Evolutionary conservation across 202 grass and related monocot genomes (phyloP).

Genomic region (Cymbopogon flexuosus): DNA sequence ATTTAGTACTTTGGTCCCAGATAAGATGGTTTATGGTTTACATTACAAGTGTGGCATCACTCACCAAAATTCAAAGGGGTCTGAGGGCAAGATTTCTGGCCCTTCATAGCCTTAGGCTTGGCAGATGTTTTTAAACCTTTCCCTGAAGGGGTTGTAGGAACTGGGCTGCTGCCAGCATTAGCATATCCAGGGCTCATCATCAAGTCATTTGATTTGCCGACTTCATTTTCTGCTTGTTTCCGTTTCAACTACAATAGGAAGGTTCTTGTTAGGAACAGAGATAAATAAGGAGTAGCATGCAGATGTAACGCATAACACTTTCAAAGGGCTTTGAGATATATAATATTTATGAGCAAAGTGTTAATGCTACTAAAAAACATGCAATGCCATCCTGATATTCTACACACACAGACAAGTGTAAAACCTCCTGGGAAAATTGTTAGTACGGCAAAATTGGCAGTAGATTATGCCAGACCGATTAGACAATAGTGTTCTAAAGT

Average conservation of each 20-base stretch:
- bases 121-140: constrained; percentile 40
- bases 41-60: constrained; percentile 26
- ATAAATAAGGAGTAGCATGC: background rate
- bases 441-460: background rate
- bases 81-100: constrained; percentile 49
- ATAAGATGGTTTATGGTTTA: background rate
- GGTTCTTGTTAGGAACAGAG: constrained; percentile 4
- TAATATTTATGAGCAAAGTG: background rate
- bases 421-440: background rate
- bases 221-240: constrained; percentile 47
- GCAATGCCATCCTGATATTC: background rate
- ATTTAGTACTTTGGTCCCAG: background rate
- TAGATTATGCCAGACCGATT: background rate
- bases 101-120: constrained; percentile 42
- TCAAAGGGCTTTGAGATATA: background rate
- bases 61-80: constrained; percentile 53
- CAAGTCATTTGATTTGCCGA: constrained; percentile 50
- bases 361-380: background rate
- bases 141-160: constrained; percentile 49
- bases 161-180: constrained; percentile 30
- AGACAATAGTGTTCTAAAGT: background rate
- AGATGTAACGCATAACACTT: background rate
- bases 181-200: constrained; percentile 55
- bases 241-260: constrained; percentile 51
- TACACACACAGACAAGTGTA: background rate